Evolutionary conservation across 306 rosid species (phyloP), one percentile per base, ranked within the genome.

Genomic region (Sicyos baderoa): DNA sequence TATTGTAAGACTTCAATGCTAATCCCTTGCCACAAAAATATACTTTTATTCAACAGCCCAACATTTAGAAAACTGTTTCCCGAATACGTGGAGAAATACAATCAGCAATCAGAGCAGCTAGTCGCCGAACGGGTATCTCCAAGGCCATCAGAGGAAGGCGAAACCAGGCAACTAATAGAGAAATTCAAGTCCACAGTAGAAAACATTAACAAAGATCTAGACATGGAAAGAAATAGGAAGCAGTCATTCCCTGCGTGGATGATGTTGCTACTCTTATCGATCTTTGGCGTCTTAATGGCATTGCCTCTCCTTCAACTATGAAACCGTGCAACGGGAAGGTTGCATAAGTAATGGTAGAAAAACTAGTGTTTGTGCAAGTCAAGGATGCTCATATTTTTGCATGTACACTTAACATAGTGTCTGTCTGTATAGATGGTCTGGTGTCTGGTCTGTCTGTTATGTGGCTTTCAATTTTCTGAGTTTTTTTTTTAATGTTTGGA

Each of bases 41-140:
- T 50, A 23, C 32, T 55, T 35, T 32, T 44, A 35, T 40, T 40
- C 9, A 40, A 40, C 95, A 93, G 99, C 17, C 79, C 82, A 50
- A 85, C 96, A 64, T 93, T 93, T 81, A 83, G 89, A 84, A 90
- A 86, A 81, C 78, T 93, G 84, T 93, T 93, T 74, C 97, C 99
- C 0, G 99, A 93, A 82, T 90, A 93, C 15, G 89, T 93, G 71
- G 99, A 90, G 76, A 90, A 85, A 70, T 90, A 85, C 80, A 86
- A 88, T 74, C 87, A 86, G 45, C 45, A 40, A 40, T 40, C 87
- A 19, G 89, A 84, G 75, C 87, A 83, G 82, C 78, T 74, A 42
- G 64, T 68, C 67, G 67, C 82, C 45, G 92, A 87, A 84, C 78
- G 75, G 37, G 83, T 48, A 21, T 68, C 88, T 10, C 47, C 77